Base-by-base conservation (phyloP, 768 basidiomycete species). In the Mrakia blollopis region DNA sequence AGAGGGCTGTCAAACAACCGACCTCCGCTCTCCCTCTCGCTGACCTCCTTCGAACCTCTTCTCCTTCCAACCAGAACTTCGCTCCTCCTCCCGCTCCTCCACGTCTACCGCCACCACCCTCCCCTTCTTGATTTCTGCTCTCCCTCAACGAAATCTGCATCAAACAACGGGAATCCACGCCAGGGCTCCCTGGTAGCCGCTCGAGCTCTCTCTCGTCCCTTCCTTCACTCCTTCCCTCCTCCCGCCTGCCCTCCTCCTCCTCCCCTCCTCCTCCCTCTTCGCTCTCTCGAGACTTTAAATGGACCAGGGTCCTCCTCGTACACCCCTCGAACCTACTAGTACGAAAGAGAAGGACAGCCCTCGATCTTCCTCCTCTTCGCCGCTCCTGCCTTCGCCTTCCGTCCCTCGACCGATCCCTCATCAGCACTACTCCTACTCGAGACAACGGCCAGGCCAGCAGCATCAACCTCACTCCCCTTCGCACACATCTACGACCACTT, bases 391-490 rank as follows among this genome's bases (percentile, higher is more conserved):
- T 72, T 18, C 13, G 11, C 37, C 67, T 69, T 23, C 57, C 41
- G 39, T 65, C 30, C 73, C 73, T 50, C 73, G 73, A 25, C 73
- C 73, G 41, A 74, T 74, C 39, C 73, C 73, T 65, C 73, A 74
- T 50, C 47, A 50, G 73, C 73, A 74, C 60, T n/a, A 39, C 28
- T 72, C 71, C 44, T 47, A 39, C 41, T 60, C 71, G 9, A 23
- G 71, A 1, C 28, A 44, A 44, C 44, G n/a, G n/a, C n/a, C n/a
- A n/a, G n/a, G n/a, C 50, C 21, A 52, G 50, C 8, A 16, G 50
- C n/a, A n/a, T 52, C 50, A 25, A 10, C 28, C 8, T n/a, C 57
- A 57, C 25, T 57, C 57, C 2, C 57, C 57, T 0, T 57, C 54
- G 23, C 54, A 57, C 54, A 57, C 54, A 1, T 57, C 57, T 50